A percentile compares a stretch with the other conserved stretches of the same genome.
phyloP scores from a whole-genome alignment of 2,329 filamentous ascomycete species.

The Didymella sp. region DNA sequence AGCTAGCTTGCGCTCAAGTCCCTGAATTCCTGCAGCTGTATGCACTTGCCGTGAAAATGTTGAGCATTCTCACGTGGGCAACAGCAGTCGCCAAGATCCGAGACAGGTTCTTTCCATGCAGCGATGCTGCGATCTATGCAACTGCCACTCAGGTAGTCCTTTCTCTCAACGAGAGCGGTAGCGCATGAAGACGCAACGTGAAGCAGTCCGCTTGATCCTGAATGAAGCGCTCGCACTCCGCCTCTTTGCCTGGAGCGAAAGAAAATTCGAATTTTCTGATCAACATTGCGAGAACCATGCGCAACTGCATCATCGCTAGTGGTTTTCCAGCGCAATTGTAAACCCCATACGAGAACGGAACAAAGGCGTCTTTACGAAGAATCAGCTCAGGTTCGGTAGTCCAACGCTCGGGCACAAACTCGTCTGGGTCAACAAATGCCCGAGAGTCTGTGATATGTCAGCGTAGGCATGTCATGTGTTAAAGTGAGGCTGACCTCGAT shows the following conservation, averaged over 20 bases:
- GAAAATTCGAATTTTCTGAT: conserved; percentile 14
- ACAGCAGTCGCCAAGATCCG: background rate
- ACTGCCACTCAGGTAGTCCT: background rate
- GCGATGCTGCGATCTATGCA: background rate
- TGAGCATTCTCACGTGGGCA: background rate
- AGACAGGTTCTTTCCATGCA: background rate
- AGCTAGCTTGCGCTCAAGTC: background rate
- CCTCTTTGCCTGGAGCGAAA: conserved; percentile 12
- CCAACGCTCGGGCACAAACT: conserved; percentile 31
- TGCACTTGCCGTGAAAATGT: background rate
- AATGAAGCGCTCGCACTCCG: conserved; percentile 9
- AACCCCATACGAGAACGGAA: conserved; percentile 71
- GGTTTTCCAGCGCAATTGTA: conserved; percentile 64
- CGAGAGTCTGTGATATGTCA: conserved; percentile 15
- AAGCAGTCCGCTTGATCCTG: conserved; percentile 26
- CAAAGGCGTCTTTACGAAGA: conserved; percentile 64
- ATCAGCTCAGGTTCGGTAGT: conserved; percentile 18
- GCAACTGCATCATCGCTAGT: conserved; percentile 24
- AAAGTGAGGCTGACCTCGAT: conserved; percentile 8
- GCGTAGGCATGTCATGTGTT: background rate
- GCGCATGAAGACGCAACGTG: conserved; percentile 13
- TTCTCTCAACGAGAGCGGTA: conserved; percentile 17
- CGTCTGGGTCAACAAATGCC: conserved; percentile 22
- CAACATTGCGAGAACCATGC: conserved; percentile 17
- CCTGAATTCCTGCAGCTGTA: background rate